These are phyloP conservation scores for Yamadazyma endophytica DNA, from an alignment of 805 yeast species.

Conservation along the genomic window DNA sequence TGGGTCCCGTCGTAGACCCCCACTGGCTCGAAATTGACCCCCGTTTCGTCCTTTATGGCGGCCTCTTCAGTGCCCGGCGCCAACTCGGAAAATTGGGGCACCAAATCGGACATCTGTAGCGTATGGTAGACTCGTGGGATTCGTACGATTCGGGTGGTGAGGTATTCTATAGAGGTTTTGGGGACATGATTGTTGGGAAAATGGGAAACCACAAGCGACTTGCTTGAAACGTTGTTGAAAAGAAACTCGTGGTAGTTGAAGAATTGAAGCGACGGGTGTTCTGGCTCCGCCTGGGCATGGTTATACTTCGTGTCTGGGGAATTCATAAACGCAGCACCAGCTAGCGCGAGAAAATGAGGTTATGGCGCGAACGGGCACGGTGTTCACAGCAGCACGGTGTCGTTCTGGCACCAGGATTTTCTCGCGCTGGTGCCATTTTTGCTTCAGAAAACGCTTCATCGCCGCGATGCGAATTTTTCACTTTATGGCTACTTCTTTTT, in stretches of 20 bases:
- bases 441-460: too few species aligned
- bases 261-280: conserved; percentile 35
- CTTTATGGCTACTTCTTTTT: too few species aligned
- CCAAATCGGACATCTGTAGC: conserved; percentile 24
- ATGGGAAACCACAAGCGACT: conserved; percentile 52
- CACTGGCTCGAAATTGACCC: conserved; percentile 24
- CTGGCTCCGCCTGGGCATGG: background rate
- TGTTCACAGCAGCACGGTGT: background rate
- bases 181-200: conserved; percentile 57
- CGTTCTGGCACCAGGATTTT: too few species aligned
- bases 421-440: too few species aligned
- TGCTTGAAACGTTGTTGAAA: conserved; percentile 21
- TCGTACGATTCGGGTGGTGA: conserved; percentile 55
- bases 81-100: conserved; percentile 53
- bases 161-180: conserved; percentile 20
- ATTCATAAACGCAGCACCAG: conserved; percentile 9
- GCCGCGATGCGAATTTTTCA: too few species aligned
- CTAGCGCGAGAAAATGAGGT: background rate
- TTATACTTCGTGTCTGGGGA: conserved; percentile 18
- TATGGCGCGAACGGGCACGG: background rate
- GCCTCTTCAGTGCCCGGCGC: conserved; percentile 66
- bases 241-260: conserved; percentile 69
- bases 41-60: conserved; percentile 26
- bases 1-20: conserved; percentile 39
- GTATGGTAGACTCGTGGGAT: conserved; percentile 51